Conservation (phyloP, 1,139 yeast genomes). For the Suhomyces bokatorum region DNA sequence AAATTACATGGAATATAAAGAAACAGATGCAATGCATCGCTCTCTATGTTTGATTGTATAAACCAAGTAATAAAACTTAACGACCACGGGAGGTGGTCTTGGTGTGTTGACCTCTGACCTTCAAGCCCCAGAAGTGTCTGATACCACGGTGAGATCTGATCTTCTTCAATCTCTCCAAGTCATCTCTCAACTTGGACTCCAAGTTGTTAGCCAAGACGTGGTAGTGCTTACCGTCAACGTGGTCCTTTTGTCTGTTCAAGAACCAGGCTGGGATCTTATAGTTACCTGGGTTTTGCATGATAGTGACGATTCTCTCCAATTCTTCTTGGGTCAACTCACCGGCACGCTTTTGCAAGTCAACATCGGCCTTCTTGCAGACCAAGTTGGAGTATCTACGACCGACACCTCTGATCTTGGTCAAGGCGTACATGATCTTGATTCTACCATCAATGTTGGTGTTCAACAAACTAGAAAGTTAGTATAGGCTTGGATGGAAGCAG, state of each 20-base stretch:
- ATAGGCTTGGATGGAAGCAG: background rate
- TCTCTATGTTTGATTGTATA: constrained; percentile 2
- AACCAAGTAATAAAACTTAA: constrained; percentile 34
- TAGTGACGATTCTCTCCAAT: constrained; percentile 99
- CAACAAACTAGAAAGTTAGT: constrained; percentile 68
- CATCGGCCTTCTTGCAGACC: constrained; percentile 99
- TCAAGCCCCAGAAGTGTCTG: constrained; percentile 99
- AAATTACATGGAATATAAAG: constrained; percentile 13
- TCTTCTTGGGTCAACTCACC: constrained; percentile 99
- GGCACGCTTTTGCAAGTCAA: constrained; percentile 97
- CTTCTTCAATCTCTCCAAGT: constrained; percentile 99
- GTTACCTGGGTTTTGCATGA: constrained; percentile 99
- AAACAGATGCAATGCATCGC: constrained; percentile 1
- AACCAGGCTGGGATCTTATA: constrained; percentile 99
- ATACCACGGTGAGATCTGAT: constrained; percentile 99
- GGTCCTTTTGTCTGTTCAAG: constrained; percentile 99
- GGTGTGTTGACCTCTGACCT: constrained; percentile 99
- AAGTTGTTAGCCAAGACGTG: constrained; percentile 98
- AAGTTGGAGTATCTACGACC: constrained; percentile 99
- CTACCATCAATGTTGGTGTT: constrained; percentile 99
- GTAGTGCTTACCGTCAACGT: constrained; percentile 98
- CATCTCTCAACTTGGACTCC: constrained; percentile 99
- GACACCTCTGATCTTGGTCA: constrained; percentile 99
- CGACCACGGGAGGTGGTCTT: constrained; percentile 98
- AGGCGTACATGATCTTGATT: constrained; percentile 99